Evolutionary conservation across 148 eudicot species (phyloP).

Genomic region (Persicaria tinctoria): DNA sequence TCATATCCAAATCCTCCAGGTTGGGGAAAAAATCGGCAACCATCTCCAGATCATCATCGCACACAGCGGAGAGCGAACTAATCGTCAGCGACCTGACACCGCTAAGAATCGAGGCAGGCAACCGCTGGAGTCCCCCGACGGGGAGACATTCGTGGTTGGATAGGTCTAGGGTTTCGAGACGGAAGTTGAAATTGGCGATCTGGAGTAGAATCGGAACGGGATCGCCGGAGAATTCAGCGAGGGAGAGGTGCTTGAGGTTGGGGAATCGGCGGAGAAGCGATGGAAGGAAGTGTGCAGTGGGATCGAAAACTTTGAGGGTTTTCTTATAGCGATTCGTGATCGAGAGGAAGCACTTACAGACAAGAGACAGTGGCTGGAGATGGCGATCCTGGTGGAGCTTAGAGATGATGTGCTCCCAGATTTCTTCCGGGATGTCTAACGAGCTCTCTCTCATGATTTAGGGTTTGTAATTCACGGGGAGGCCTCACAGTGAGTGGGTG

Average conservation of each 20-base stretch:
- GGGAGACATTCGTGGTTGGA: constrained; percentile 26
- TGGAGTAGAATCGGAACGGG: constrained; percentile 19
- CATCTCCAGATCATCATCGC: constrained; percentile 27
- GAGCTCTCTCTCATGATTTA: not conserved
- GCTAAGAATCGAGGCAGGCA: constrained; percentile 20
- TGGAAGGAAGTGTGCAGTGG: constrained; percentile 31
- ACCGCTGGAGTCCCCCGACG: constrained; percentile 17
- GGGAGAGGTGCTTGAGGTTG: constrained; percentile 31
- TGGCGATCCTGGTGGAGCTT: constrained; percentile 27
- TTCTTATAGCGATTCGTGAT: constrained; percentile 41
- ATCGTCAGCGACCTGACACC: constrained; percentile 32
- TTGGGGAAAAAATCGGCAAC: constrained; percentile 23
- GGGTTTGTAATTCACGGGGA: too few species aligned
- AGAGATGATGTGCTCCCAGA: constrained; percentile 53
- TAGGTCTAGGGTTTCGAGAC: constrained; percentile 29
- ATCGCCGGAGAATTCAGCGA: constrained; percentile 18
- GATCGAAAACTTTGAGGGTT: constrained; percentile 24
- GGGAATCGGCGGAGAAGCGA: constrained; percentile 35
- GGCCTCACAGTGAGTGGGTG: too few species aligned
- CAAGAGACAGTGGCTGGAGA: constrained; percentile 37
- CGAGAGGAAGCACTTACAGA: constrained; percentile 48
- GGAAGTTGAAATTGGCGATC: constrained; percentile 19
- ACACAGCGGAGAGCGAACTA: constrained; percentile 14
- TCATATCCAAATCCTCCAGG: constrained; percentile 46
- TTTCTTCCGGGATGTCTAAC: constrained; percentile 46